Evolutionary conservation across 1,284 basidiomycete genomes (phyloP), one percentile per base, ranked within the genome.

Genomic region (Cutaneotrichosporon sp.): DNA sequence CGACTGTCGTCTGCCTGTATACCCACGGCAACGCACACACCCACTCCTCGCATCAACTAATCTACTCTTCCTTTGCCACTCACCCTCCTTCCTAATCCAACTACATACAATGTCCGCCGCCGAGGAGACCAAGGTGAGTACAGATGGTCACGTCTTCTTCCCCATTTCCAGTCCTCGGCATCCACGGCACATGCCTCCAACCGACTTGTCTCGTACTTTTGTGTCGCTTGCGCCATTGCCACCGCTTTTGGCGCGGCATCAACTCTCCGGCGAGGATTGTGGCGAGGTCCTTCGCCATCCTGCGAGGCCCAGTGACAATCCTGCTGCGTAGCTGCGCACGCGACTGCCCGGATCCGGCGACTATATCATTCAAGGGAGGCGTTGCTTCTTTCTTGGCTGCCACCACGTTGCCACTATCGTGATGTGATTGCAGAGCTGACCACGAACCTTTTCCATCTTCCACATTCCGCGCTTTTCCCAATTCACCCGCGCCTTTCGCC

Each of bases 81-180:
- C 52, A 48, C 33, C 32, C 27, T 38, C 12, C 44, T 31, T 32
- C 31, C 37, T 43, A n/a, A n/a, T n/a, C n/a, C n/a, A n/a, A n/a
- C n/a, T n/a, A n/a, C 27, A 14, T 45, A 54, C 38, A 48, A 60
- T 60, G 58, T 60, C 58, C 51, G 51, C 57, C 50, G 45, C 47
- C 34, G 54, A 60, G 49, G 54, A 60, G 49, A 54, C 49, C 54
- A 54, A 56, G 54, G 58, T 60, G 58, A 60, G 58, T 46, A 32
- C 10, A 26, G 12, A 11, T 10, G 38, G 10, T n/a, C 41, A 14
- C 22, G 19, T n/a, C n/a, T 27, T 20, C 26, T 8, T 19, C 26
- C n/a, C 20, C 20, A 20, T 22, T 31, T 22, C 32, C 34, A 10
- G 33, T 24, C 31, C 25, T 19, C 27, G 20, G 39, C 17, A 10